phyloP scores from a whole-genome alignment of 1,284 basidiomycete species.

The Cryptococcus sp. region DNA sequence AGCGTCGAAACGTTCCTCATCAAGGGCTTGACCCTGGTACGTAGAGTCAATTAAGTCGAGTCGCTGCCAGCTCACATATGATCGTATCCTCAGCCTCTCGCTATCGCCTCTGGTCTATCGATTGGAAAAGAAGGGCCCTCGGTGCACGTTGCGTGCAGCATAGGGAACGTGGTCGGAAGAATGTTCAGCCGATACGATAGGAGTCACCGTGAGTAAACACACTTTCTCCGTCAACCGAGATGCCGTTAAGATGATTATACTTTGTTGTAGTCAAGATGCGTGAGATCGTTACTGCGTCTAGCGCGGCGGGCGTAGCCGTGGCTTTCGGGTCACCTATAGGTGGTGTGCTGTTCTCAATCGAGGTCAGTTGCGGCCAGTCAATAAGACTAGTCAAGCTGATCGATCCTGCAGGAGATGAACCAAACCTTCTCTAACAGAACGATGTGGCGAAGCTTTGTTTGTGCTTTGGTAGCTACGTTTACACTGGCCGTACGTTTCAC shows the following conservation, averaged over 20 bases:
- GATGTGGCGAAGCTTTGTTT: constrained; percentile 98
- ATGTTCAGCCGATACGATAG: constrained; percentile 78
- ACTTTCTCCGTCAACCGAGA: not conserved
- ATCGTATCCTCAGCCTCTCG: constrained; percentile 71
- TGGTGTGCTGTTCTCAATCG: constrained; percentile 84
- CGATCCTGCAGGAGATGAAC: constrained; percentile 86
- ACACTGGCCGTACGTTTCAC: constrained; percentile 79
- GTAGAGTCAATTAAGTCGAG: constrained; percentile 63
- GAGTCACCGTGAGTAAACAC: constrained; percentile 73
- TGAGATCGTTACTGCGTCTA: constrained; percentile 91
- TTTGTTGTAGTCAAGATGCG: constrained; percentile 77
- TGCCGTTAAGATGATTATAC: not conserved
- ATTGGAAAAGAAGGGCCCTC: constrained; percentile 99
- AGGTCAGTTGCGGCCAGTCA: constrained; percentile 47
- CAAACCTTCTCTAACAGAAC: constrained; percentile 94
- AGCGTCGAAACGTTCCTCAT: constrained; percentile 85
- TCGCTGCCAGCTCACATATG: no score
- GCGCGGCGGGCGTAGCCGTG: constrained; percentile 95
- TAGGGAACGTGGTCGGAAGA: constrained; percentile 83
- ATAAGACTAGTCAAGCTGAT: not conserved
- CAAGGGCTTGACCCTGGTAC: constrained; percentile 85
- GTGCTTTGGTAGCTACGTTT: constrained; percentile 93
- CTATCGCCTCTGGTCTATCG: constrained; percentile 96
- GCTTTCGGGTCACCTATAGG: constrained; percentile 98
- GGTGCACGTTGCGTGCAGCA: constrained; percentile 94